Base-by-base conservation (phyloP, 1,284 basidiomycete species). In the Trichosporon sp. region DNA sequence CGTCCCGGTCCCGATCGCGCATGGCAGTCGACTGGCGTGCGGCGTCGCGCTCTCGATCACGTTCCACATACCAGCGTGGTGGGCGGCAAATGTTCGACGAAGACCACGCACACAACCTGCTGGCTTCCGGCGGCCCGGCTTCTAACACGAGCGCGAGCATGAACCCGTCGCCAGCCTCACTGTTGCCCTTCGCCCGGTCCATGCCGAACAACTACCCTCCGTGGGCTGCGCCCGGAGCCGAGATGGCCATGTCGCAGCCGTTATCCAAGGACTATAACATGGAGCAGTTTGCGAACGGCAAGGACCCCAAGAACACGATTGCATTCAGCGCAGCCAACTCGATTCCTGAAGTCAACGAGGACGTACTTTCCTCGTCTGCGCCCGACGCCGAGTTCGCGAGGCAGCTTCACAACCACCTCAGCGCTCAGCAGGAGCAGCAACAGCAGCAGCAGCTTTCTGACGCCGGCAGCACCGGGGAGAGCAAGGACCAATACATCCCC, bases 1-100 rank as follows among this genome's bases (percentile, higher is more conserved):
- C 93, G 78, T 95, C 92, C 78, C 89, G 95, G 70, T 97, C 95
- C 15, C 88, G 95, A 72, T 98, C 96, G 25, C 90, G 95, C 29
- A 90, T 92, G 77, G 91, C 92, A 0, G 85, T 86, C 80, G 85
- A 86, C 65, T 86, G 85, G 85, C 79, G 85, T 32, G 84, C 79
- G 0, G 78, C 79, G 4, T 85, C 84, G 1, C 76, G 84, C 5
- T 85, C 84, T 0, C 75, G 84, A 3, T 81, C 84, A 11, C 78
- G 84, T 18, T 81, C 83, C 0, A 73, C 78, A 0, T 79, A 78
- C 64, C 56, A 60, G 56, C 67, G 66, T 6, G 74, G 73, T 34
- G 70, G 66, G 21, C 64, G 68, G 34, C 32, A 64, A 32, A 71
- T 90, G 27, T 80, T 79, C 60, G 78, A 77, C 70, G 84, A 84